Conservation (phyloP, 2,329 filamentous ascomycete species). For the Fusarium brevicatenulatum region DNA sequence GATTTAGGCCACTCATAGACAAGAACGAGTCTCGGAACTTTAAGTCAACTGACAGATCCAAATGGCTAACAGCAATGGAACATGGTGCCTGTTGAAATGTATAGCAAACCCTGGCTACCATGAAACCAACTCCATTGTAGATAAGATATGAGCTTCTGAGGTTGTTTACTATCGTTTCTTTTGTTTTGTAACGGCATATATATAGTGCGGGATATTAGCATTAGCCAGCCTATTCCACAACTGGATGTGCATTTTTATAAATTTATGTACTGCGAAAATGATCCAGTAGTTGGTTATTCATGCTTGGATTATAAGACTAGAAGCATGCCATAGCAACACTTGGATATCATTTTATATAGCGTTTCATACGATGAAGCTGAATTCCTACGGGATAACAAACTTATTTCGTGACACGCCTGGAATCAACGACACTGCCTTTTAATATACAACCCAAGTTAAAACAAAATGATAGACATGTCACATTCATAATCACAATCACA, state of each 20-base stretch:
- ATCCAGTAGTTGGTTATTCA: background rate
- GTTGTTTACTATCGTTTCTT: background rate
- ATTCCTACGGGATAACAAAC: background rate
- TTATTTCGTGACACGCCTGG: background rate
- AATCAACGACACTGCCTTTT: too few species aligned
- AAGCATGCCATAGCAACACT: background rate
- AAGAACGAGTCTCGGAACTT: slow-evolving; percentile 14
- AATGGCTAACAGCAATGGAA: background rate
- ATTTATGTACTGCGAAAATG: background rate
- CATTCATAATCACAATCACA: background rate
- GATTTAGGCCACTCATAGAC: slow-evolving; percentile 29
- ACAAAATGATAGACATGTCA: slow-evolving; percentile 6
- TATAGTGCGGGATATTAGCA: background rate
- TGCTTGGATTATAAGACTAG: background rate
- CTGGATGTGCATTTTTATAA: background rate
- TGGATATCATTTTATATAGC: background rate
- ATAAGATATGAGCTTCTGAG: background rate
- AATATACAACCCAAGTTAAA: background rate
- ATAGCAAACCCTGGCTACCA: background rate
- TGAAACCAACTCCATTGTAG: background rate
- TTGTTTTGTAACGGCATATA: background rate
- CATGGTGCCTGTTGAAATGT: background rate
- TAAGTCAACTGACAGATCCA: background rate
- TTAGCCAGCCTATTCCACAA: background rate
- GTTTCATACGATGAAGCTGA: background rate